Percentiles rank a stretch among this genome's conserved stretches.
These are phyloP conservation scores for Gynostemma pentaphyllum DNA, from an alignment of 306 rosid species.

Conservation along the genomic window DNA sequence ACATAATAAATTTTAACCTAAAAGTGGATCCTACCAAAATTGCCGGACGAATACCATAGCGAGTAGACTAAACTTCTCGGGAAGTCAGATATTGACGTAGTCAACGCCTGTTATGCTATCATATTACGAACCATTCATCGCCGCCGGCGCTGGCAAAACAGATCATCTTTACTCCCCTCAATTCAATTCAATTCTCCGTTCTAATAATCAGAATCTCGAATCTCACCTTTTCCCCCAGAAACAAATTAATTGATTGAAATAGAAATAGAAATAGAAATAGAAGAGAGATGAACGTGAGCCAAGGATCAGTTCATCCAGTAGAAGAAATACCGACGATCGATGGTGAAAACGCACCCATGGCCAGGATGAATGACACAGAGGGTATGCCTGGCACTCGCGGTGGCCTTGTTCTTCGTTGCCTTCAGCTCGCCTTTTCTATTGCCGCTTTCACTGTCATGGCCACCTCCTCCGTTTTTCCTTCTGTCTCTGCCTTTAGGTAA, in stretches of 20 bases:
- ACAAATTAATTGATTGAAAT: background rate
- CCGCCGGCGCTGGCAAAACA: too few relatives aligned
- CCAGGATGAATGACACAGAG: slow-evolving; percentile 71
- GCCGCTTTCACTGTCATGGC: slow-evolving; percentile 74
- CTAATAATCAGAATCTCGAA: too few relatives aligned
- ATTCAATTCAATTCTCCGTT: too few relatives aligned
- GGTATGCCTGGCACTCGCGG: slow-evolving; percentile 94
- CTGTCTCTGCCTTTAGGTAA: slow-evolving; percentile 86
- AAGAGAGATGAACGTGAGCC: slow-evolving; percentile 77
- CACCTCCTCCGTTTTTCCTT: slow-evolving; percentile 68
- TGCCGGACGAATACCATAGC: too few relatives aligned
- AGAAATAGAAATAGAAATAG: too few relatives aligned
- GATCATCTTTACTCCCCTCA: too few relatives aligned
- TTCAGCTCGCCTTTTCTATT: slow-evolving; percentile 55
- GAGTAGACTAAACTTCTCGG: too few relatives aligned
- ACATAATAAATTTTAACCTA: too few relatives aligned
- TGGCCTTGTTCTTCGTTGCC: slow-evolving; percentile 51
- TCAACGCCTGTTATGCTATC: too few relatives aligned
- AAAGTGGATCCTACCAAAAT: too few relatives aligned
- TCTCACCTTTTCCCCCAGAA: background rate
- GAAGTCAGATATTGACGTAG: too few relatives aligned
- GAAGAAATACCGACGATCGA: slow-evolving; percentile 46
- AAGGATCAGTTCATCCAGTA: slow-evolving; percentile 76
- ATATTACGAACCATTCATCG: too few relatives aligned
- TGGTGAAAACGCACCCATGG: slow-evolving; percentile 42